phyloP scores from a whole-genome alignment of 23 red algal species.

The Gracilaria gracilis region DNA sequence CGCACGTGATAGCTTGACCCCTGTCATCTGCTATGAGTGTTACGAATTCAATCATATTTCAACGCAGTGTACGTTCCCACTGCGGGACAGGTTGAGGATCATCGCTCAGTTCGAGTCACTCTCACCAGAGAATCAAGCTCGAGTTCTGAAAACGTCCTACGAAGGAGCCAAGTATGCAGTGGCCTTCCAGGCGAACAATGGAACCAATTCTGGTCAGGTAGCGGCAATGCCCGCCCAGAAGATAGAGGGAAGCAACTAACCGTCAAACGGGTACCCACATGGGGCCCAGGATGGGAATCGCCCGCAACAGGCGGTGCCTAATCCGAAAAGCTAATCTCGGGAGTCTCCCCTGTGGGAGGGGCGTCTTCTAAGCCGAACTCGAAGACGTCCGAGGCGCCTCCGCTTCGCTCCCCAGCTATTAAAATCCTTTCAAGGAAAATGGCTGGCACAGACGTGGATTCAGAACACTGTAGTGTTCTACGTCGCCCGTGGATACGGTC shows the following conservation, averaged over 20 bases:
- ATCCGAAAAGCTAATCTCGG: background rate
- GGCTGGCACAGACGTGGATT: conserved; percentile 14
- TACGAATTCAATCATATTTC: background rate
- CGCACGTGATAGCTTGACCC: background rate
- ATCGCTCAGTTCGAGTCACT: conserved; percentile 14
- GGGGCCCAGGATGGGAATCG: background rate
- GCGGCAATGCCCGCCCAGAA: background rate
- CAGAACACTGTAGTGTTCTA: background rate
- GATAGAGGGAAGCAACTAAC: background rate
- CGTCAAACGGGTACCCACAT: background rate
- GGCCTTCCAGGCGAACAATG: background rate
- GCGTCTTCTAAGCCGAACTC: background rate
- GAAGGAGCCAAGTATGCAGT: background rate
- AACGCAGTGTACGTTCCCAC: conserved; percentile 5
- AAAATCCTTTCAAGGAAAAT: background rate
- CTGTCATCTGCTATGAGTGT: conserved; percentile 17
- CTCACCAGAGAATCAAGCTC: background rate
- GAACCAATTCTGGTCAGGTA: background rate
- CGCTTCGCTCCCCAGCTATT: background rate
- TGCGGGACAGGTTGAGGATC: background rate
- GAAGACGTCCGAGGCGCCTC: conserved; percentile 3
- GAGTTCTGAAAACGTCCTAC: background rate
- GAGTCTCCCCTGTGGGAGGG: conserved; percentile 1
- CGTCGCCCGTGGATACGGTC: conserved; percentile 12
- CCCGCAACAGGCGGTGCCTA: background rate